phyloP scores from a whole-genome alignment of 2,329 filamentous ascomycete genomes.

The Westerdykella ornata region DNA sequence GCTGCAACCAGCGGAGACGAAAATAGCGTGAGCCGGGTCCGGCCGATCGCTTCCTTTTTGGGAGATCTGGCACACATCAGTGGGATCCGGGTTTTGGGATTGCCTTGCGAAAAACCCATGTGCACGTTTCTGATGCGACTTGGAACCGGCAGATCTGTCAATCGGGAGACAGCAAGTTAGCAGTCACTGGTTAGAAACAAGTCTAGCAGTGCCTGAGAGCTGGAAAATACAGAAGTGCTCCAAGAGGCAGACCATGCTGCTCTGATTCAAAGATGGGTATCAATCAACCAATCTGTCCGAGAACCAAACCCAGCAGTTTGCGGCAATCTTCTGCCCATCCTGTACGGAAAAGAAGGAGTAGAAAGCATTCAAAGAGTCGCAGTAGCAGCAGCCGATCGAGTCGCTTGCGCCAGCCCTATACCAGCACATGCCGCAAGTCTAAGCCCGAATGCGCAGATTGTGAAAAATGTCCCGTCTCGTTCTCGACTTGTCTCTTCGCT shows the following conservation, averaged over 20 bases:
- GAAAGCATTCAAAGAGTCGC: constrained; percentile 13
- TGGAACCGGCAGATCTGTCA: too few species aligned
- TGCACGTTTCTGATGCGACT: too few species aligned
- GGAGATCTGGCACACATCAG: background rate
- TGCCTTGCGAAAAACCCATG: too few species aligned
- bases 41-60: background rate
- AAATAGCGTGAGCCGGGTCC: background rate
- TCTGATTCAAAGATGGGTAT: constrained; percentile 36
- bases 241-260: constrained; percentile 27
- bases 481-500: too few species aligned
- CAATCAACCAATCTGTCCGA: constrained; percentile 12
- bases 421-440: constrained; percentile 12
- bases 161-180: too few species aligned
- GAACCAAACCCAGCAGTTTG: constrained; percentile 7
- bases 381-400: constrained; percentile 15
- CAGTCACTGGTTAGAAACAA: too few species aligned
- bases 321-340: constrained; percentile 25
- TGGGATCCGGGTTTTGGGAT: background rate
- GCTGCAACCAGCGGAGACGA: background rate
- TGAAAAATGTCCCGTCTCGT: constrained; percentile 4
- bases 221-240: too few species aligned
- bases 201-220: too few species aligned
- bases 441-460: constrained; percentile 16
- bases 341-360: constrained; percentile 14
- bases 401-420: constrained; percentile 20